Base-by-base conservation (phyloP, 2,329 filamentous ascomycete species). In the Pleomassaria siparia region DNA sequence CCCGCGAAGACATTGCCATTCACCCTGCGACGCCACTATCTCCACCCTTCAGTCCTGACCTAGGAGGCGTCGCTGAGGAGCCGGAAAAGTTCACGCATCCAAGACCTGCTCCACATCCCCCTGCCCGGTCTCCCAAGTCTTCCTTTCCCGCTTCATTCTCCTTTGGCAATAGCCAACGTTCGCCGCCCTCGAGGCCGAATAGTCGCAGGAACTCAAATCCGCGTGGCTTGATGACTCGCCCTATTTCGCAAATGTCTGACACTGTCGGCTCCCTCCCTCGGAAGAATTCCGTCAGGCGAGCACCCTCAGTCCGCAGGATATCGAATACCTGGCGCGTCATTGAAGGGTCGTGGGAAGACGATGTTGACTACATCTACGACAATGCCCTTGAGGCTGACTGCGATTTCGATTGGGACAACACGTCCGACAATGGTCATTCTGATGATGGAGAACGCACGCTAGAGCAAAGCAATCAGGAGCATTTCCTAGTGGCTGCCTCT, bases 281-380 rank as follows among this genome's bases (percentile, higher is more conserved):
- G 11, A 58, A 52, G 43, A 51, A 39, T 28, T 63, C 61, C 10
- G 40, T 64, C 33, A 53, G 60, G 16, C 58, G 53, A 30, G n/a
- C 56, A 20, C 52, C 55, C 11, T 39, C 54, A 7, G 44, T 51
- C n/a, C 60, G 62, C 25, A 62, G 64, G 39, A 59, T 61, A 33
- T 71, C 67, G 1, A 67, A 64, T 43, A 63, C 62, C 10, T 70
- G 66, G 62, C 62, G 62, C 21, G 62, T 54, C 13, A 63, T 71
- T 22, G 74, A 76, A 40, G 66, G 66, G 12, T 78, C 77, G 1
- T 85, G 82, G 82, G 81, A 85, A 56, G 80, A 82, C 30, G 80
- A 83, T 50, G 80, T 85, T 46, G 81, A 84, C 54, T 84, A 80
- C 57, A 82, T 80, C 57, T 84, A 84, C 55, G 78, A 83, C 50